Percentiles rank a stretch among this genome's conserved stretches.
Conservation (phyloP, 2,329 filamentous ascomycete species). For the Cryoendolithus antarcticus region DNA sequence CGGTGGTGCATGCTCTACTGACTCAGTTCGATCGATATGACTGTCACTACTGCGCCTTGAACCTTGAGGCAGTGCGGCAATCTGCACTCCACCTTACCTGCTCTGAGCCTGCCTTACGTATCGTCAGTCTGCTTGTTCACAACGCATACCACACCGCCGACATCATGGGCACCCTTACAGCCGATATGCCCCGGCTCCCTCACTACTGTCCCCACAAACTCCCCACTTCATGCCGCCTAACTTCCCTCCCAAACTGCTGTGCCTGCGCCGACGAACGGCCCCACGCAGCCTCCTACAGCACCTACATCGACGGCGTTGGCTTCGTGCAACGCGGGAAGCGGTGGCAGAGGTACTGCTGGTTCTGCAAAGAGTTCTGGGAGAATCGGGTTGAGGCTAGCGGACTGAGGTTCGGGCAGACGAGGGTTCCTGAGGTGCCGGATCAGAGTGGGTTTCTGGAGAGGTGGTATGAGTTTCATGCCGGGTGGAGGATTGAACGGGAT, state of each 20-base stretch:
- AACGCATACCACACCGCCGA: too few species aligned
- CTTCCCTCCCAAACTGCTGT: conserved; percentile 19
- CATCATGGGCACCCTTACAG: conserved; percentile 20
- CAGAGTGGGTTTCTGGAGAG: conserved; percentile 33
- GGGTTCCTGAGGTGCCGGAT: conserved; percentile 35
- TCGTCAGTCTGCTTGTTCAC: too few species aligned
- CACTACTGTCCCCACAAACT: conserved; percentile 20
- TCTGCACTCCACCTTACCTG: too few species aligned
- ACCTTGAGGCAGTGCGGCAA: too few species aligned
- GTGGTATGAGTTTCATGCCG: conserved; percentile 39
- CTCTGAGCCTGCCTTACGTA: too few species aligned
- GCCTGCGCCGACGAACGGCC: conserved; percentile 21
- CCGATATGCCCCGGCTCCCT: conserved; percentile 11
- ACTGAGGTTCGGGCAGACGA: conserved; percentile 31
- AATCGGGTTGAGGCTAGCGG: conserved; percentile 32
- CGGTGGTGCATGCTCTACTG: too few species aligned
- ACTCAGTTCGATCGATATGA: too few species aligned
- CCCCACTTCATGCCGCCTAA: conserved; percentile 19
- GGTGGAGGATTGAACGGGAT: conserved; percentile 28
- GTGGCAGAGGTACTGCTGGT: conserved; percentile 42
- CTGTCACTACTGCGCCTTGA: too few species aligned
- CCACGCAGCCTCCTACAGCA: conserved; percentile 32
- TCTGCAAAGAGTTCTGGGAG: conserved; percentile 40
- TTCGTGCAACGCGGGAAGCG: conserved; percentile 35
- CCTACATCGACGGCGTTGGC: conserved; percentile 40